These are phyloP conservation scores for Chimonanthus salicifolius DNA, from an alignment of 164 flowering plant genomes.

Conservation along the genomic window DNA sequence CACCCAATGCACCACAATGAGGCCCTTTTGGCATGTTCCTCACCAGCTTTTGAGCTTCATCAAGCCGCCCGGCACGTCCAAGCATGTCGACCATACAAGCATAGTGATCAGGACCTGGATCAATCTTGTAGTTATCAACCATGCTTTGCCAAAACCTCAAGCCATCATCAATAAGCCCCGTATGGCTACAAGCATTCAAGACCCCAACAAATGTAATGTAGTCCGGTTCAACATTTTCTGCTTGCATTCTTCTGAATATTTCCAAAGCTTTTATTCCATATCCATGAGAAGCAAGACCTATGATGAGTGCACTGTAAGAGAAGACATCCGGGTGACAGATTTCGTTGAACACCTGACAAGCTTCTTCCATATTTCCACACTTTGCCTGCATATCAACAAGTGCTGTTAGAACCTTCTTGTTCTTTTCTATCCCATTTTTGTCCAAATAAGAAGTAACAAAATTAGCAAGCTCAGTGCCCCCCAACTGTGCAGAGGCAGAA, in stretches of 20 bases:
- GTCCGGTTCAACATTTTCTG: conserved; percentile 24
- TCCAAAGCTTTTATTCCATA: conserved; percentile 27
- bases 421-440: conserved; percentile 25
- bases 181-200: conserved; percentile 31
- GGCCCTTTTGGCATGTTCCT: conserved; percentile 30
- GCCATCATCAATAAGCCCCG: conserved; percentile 37
- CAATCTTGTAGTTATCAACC: conserved; percentile 27
- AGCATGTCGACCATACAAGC: conserved; percentile 40
- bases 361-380: conserved; percentile 37
- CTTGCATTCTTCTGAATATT: conserved; percentile 22
- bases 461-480: conserved; percentile 27
- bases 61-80: conserved; percentile 31
- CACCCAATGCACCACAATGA: conserved; percentile 33
- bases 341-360: conserved; percentile 24
- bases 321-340: conserved; percentile 27
- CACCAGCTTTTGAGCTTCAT: conserved; percentile 24
- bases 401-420: conserved; percentile 32
- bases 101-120: conserved; percentile 32
- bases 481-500: conserved; percentile 28
- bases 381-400: conserved; percentile 36
- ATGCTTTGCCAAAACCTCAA: conserved; percentile 32
- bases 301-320: conserved; percentile 34
- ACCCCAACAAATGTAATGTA: conserved; percentile 34
- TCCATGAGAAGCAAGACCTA: conserved; percentile 38
- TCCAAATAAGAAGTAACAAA: conserved; percentile 24